Evolutionary conservation across 108 stramenopile genomes (phyloP), one percentile per base, ranked within the genome.

Genomic region (Thalassiosira profunda): DNA sequence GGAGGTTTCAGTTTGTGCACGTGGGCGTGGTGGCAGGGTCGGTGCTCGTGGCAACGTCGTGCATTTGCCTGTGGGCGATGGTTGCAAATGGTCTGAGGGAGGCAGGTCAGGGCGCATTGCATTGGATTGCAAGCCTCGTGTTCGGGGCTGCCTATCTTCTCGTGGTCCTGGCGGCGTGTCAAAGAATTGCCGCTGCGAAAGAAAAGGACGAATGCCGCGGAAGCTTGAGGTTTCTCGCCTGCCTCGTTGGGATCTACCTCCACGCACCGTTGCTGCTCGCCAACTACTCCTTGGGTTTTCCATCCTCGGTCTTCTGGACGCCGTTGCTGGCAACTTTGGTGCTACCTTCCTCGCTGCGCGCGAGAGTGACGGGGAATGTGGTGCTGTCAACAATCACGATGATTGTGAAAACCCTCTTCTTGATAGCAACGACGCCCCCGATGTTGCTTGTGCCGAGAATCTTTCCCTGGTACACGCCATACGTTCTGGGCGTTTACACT

Each of bases 201-300:
- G 47, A 48, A 48, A 21, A 20, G 18, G 17, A 48, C 24, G 76
- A 75, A 33, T 65, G 34, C 35, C 80, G 45, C 20, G 58, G 65
- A 24, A 79, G 78, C 48, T 55, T 90, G 15, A 85, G 92, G 30
- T 88, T 89, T 51, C 33, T 81, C 0, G 60, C 85, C 8, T 95
- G 94, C 57, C 52, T 87, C 14, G 7, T 75, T 33, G 79, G 79
- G 1, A 64, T 90, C 8, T 89, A 92, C 51, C 61, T 84, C 36
- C 81, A 90, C 46, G 85, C 82, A 18, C 90, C 94, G 14, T 63
- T 95, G 30, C 72, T 89, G 3, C 82, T 95, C 59, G 67, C 81
- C 17, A 82, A 95, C 61, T 81, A 86, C 10, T 79, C 91, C 4
- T 46, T 95, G 36, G 82, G 84, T 12, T 86, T 87, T 64, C 74